Base-by-base conservation (phyloP, 2,329 filamentous ascomycete species). In the Hymenoscyphus albidus region DNA sequence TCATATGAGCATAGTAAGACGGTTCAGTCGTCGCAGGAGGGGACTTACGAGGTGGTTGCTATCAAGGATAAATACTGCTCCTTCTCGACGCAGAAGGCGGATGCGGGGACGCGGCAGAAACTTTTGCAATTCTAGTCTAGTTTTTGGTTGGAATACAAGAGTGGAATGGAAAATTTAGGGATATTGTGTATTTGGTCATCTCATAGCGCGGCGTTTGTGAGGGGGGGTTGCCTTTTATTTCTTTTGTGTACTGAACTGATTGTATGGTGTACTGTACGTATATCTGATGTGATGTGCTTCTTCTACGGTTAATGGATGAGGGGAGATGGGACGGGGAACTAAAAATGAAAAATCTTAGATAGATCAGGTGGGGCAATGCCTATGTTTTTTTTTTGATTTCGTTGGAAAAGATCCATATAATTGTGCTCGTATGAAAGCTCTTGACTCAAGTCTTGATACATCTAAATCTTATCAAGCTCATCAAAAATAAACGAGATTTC, bases 51-150 rank as follows among this genome's bases (percentile, higher is more conserved):
- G 79, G 94, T 99, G 18, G 91, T 98, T 38, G 89, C 92, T 12
- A 97, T 99, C 78, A 96, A 96, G 81, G 95, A 99, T 78, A 87
- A 87, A 73, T 96, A 86, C 79, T 99, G 95, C 76, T 88, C 92
- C 32, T 97, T 96, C 77, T 91, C 91, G 57, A 94, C 88, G 66
- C 84, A 88, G 74, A 84, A 86, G 69, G 78, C 82, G 48, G 78
- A 55, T 6, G 81, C 81, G 61, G 83, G 80, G 68, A 72, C 72
- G 42, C 80, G 78, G 69, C 79, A 81, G 57, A 75, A 74, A 63
- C 65, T 73, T 10, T 65, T 73, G 31, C 69, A 74, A 62, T 73
- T 71, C 42, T 73, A 68, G 32, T 35, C 9, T 35, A 7, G 5
- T 35, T 35, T 35, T 35, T 10, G 5, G 6, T 35, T 10, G 18